Evolutionary conservation across 805 yeast genomes (phyloP), one percentile per base, ranked within the genome.

Genomic region (Saccharomyces eubayanus): DNA sequence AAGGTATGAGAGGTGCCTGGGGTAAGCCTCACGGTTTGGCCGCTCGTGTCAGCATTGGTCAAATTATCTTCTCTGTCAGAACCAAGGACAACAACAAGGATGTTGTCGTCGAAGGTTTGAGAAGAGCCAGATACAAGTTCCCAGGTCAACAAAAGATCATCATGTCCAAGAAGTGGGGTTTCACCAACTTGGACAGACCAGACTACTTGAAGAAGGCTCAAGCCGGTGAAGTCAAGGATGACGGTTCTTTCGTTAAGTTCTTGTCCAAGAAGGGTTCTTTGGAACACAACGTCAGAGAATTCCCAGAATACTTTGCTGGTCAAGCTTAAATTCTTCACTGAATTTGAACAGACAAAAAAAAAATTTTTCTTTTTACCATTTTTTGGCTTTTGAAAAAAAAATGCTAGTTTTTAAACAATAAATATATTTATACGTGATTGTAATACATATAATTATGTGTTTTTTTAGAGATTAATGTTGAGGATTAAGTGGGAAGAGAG

Each of bases 1-100:
- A 94, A 83, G 99, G 99, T 91, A 94, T 94, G 99, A 92, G 99
- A 89, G 96, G 96, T 85, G 99, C 99, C 76, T 94, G 98, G 98
- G 99, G 99, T 90, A 94, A 94, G 84, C 99, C 99, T 73, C 97
- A 91, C 73, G 99, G 99, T 84, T 83, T 90, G 74, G 99, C 98
- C 72, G 99, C 99, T 72, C 90, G 99, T 80, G 98, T 94, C 77
- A 81, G 81, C 81, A 94, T 94, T 79, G 99, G 99, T 75, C 99
- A 94, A 83, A 85, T 94, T 77, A 84, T 94, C 76, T 84, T 94
- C 82, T 92, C 98, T 66, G 89, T 89, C 77, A 92, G 99, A 84
- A 88, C 97, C 79, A 92, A 87, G 85, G 99, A 94, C 80, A 78
- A 84, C 73, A 91, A 90, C 96, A 90, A 92, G 85, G 97, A 81